Base-by-base conservation (phyloP, 2,329 filamentous ascomycete species). In the Colletotrichum paranaense region DNA sequence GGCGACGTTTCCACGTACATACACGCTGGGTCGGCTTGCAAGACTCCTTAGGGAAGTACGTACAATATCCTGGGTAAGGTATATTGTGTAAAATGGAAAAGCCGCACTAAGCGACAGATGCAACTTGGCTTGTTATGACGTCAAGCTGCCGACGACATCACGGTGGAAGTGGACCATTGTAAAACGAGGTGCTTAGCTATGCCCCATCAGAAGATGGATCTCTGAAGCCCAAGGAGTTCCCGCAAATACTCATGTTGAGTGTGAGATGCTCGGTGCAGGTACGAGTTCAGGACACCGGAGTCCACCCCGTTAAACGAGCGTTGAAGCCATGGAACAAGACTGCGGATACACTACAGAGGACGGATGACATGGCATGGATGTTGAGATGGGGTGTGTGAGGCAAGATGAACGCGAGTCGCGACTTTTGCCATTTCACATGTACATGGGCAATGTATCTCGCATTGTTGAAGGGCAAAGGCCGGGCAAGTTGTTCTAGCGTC, bases 401-500 rank as follows among this genome's bases (percentile, higher is more conserved):
- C 35, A 26, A 6, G 3, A 69, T 70, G 66, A 2, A 69, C 65
- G 66, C 60, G 66, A 70, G 67, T 73, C 67, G 60, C 35, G 35
- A 65, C 3, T 38, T 49, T 73, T 24, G 70, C 70, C 67, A 70
- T 73, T 56, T 5, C 22, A 30, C 53, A 35, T 59, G 58, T 69
- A 55, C 56, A 35, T 35, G 16, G 26, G 42, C 42, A 62, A 52
- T 49, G 42, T 52, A 52, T 52, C 19, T 62, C 22, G 59, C 38
- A 62, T 62, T 62, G 16, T 30, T 49, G 14, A 53, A 28, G 38
- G 56, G n/a, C 28, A 52, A 68, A 69, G 65, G 46, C 53, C 64
- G 70, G 55, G 69, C 55, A 73, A 72, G 65, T 60, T 73, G 70
- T 69, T 69, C 66, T 65, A 69, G 70, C 66, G 70, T 42, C 59